Conservation (phyloP, 1,284 basidiomycete genomes). For the Leucoagaricus sp. region DNA sequence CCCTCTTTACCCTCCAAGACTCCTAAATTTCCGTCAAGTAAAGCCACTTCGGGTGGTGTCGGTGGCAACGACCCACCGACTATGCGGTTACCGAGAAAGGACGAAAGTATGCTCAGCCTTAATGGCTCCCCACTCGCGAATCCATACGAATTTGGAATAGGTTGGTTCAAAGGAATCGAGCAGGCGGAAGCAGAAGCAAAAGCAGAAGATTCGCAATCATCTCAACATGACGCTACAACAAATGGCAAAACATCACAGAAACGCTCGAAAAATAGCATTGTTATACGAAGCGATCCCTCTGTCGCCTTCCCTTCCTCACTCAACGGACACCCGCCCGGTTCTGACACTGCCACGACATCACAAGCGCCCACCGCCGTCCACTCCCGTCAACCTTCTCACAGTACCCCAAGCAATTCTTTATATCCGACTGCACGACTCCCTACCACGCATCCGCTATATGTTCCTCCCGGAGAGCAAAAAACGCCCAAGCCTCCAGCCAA, state of each 20-base stretch:
- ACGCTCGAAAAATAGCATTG: constrained; percentile 61
- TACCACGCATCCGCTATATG: constrained; percentile 26
- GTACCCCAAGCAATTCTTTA: constrained; percentile 4
- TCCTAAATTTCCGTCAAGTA: constrained; percentile 52
- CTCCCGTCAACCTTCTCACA: constrained; percentile 44
- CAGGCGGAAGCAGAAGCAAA: constrained; percentile 37
- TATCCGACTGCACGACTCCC: constrained; percentile 25
- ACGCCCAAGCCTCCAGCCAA: constrained; percentile 34
- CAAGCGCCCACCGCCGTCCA: constrained; percentile 41
- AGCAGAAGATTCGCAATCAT: constrained; percentile 26
- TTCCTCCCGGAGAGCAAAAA: constrained; percentile 19
- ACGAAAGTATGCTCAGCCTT: constrained; percentile 73
- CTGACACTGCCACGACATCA: constrained; percentile 37
- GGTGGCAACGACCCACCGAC: constrained; percentile 22
- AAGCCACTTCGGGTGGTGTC: neutral
- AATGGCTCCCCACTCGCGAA: constrained; percentile 79
- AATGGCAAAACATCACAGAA: constrained; percentile 36
- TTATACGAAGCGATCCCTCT: constrained; percentile 61
- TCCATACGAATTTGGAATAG: constrained; percentile 61
- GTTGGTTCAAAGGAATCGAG: constrained; percentile 46
- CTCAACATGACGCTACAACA: constrained; percentile 11
- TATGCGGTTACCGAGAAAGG: constrained; percentile 57
- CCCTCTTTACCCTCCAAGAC: constrained; percentile 62
- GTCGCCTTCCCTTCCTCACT: constrained; percentile 33
- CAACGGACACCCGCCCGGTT: constrained; percentile 43